Base-by-base conservation (phyloP, 768 basidiomycete species). In the Tremella yokohamensis region DNA sequence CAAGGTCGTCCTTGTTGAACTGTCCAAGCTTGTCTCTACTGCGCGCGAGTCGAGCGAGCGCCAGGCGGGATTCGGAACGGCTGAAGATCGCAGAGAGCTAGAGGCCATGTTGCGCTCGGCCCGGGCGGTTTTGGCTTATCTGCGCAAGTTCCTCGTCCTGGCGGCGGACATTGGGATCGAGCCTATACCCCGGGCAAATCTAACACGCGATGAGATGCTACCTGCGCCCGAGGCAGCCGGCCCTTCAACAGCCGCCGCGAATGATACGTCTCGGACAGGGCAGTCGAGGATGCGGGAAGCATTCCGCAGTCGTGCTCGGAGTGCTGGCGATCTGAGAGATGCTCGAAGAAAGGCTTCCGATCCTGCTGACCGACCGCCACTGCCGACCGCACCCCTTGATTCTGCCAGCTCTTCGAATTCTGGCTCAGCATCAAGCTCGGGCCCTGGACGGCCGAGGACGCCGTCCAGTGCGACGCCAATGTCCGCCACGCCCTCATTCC, bases 71-170 rank as follows among this genome's bases (percentile, higher is more conserved):
- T n/a, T 18, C 8, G 47, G 40, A 18, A 26, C 57, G 29, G 49
- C 58, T 40, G 56, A 52, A 49, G 55, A 61, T 39, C 13, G 39
- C 25, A 57, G 42, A 45, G 62, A 57, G 18, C 38, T 72, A 13
- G 66, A 65, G 11, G 39, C 58, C 8, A 39, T 72, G 53, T 61
- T 57, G 7, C 56, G 62, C 16, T 59, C 66, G 13, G 66, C 87
- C 1, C 84, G 87, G 12, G 85, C 87, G 62, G 87, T 93, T 1
- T 89, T 91, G 65, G 84, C 83, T 20, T 85, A 84, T 69, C 86
- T 94, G 13, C 83, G 87, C 53, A 81, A 83, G 8, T 93, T 99
- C 74, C 78, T 99, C 19, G 64, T 66, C 0, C 59, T 77, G 16
- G 79, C 80, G 3, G 37, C 72, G 19, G 54, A 69, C 13, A 72